A percentile compares a stretch with the other conserved stretches of the same genome.
Evolutionary conservation across 2,329 filamentous ascomycete species (phyloP).

Genomic region (Arthroderma uncinatum): DNA sequence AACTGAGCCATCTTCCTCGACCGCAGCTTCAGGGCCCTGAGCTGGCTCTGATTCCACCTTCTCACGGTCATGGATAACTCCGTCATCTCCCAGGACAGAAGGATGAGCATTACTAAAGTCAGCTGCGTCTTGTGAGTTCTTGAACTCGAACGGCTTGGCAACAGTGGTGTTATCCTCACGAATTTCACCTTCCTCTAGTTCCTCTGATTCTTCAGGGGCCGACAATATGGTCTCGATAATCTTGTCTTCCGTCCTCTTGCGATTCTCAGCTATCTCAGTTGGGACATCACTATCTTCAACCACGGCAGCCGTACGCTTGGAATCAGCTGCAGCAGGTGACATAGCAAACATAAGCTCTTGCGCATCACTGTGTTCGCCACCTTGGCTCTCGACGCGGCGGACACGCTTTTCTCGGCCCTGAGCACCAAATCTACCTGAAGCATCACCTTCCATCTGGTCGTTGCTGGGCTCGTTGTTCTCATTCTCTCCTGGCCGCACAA

Average conservation of each 20-base stretch:
- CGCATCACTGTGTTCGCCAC: slow-evolving; percentile 58
- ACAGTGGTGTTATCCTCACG: slow-evolving; percentile 24
- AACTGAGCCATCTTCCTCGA: background rate
- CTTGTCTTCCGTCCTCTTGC: background rate
- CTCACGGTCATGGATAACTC: background rate
- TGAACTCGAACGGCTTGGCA: slow-evolving; percentile 53
- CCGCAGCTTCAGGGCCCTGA: background rate
- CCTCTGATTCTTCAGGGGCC: slow-evolving; percentile 29
- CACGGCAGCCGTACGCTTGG: slow-evolving; percentile 18
- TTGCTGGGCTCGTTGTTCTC: no score
- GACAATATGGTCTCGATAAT: background rate
- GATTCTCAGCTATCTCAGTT: background rate
- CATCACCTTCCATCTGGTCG: slow-evolving; percentile 40
- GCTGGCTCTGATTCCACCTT: background rate
- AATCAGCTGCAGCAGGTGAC: slow-evolving; percentile 16
- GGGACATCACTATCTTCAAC: slow-evolving; percentile 24
- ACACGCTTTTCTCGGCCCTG: slow-evolving; percentile 65
- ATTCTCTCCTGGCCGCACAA: slow-evolving; percentile 52
- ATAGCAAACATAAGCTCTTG: slow-evolving; percentile 62
- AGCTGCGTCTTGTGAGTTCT: slow-evolving; percentile 33
- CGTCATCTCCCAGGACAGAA: slow-evolving; percentile 22
- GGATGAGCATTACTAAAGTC: slow-evolving; percentile 45
- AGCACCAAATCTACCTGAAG: slow-evolving; percentile 52
- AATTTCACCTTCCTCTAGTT: slow-evolving; percentile 22
- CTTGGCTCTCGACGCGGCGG: slow-evolving; percentile 38